Evolutionary conservation across 495 filamentous ascomycete genomes (phyloP), one percentile per base, ranked within the genome.

Genomic region (Aspergillus indologenus): DNA sequence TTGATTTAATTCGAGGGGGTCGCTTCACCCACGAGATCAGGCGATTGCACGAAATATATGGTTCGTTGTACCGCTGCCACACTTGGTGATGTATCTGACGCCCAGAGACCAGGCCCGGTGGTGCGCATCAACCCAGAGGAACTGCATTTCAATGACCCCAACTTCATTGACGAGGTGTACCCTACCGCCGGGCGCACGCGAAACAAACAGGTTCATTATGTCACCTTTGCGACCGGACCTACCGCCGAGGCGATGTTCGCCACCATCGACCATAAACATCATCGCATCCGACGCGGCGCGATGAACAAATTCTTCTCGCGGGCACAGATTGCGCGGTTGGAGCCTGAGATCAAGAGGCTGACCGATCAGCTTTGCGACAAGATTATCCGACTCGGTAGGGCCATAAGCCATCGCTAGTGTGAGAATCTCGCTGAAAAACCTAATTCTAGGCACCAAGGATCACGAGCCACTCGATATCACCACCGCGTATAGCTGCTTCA

Each of bases 21-120:
- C 45, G 58, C n/a, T 71, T 67, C 52, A 60, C 64, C 12, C 70
- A 64, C 26, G 46, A 68, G 45, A 72, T 73, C 54, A 48, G 59
- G 42, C 42, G 61, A 47, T 62, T 75, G 65, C 74, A 76, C 54
- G 58, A 65, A 34, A 65, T 71, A 67, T 76, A 74, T 53, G 72
- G 71, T 72, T 43, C 5, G 34, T 15, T 15, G 5, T 40, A 4
- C 34, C 26, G 26, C 26, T 29, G 26, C 26, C 26, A 29, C 9
- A 29, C 26, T 29, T 9, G 26, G 26, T 29, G 9, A 29, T 29
- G 26, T 9, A 29, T 29, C 26, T 29, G 26, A 29, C 26, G 26
- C 26, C 4, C 9, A 29, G 26, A 29, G 19, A 54, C 31, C 26
- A 74, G 71, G 71, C 42, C 70, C 71, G 40, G 68, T 74, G 52